Base-by-base conservation (phyloP, 495 filamentous ascomycete species). In the Tuber microsphaerosporum region DNA sequence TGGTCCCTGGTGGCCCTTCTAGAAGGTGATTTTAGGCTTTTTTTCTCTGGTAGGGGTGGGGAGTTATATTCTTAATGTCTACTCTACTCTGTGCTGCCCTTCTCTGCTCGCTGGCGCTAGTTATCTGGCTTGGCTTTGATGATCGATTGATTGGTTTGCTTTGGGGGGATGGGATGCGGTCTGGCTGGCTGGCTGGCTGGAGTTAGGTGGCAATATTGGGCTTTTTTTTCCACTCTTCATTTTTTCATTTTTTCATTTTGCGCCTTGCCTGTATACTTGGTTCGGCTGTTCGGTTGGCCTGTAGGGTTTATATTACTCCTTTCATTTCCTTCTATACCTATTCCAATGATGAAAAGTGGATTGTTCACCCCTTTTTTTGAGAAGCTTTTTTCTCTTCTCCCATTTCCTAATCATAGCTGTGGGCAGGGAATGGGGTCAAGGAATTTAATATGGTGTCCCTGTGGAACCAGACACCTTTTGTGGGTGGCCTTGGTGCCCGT, bases 1-100 rank as follows among this genome's bases (percentile, higher is more conserved):
- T 79, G 65, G 76, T 44, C 37, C 76, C 42, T 19, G 77, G 77
- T 41, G 51, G 56, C 2, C 56, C 56, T 65, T 65, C 56, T 65
- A 65, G 56, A 65, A 65, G 56, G 16, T 65, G 56, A 65, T 65
- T 65, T 65, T 34, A 31, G n/a, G 56, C 26, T 34, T 31, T 31
- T 61, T 65, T 17, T 34, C 26, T 31, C 34, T 5, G 56, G 12
- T 31, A 34, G 56, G 26, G 26, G 1, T 56, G 48, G 16, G 51
- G 56, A 34, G 31, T 31, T 34, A 19, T 65, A 16, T 65, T 65
- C 56, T 65, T 65, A 65, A 65, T 65, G 12, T 34, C 56, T 16
- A 65, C 56, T 31, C 31, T 61, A 31, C 51, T 41, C 39, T 41
- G 39, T 5, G 4, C 51, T 61, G n/a, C 51, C 12, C 51, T 31